Evolutionary conservation across 2,329 filamentous ascomycete species (phyloP).

Genomic region (Ophiobolus disseminans): DNA sequence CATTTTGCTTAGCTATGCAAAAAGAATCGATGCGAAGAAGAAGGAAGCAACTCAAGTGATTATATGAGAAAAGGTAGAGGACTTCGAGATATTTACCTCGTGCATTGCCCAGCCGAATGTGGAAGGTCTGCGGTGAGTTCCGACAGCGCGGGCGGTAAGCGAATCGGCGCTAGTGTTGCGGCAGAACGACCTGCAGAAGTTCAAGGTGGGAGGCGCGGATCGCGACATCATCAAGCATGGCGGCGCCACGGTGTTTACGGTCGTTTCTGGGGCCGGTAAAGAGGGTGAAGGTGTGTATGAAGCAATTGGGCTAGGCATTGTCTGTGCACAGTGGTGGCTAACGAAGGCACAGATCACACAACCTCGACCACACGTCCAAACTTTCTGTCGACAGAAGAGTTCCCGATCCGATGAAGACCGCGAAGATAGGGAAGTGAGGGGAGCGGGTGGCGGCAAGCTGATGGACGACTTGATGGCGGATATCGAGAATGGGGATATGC

Average conservation of each 20-base stretch:
- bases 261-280: slow-evolving; percentile 53
- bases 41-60: too few relatives aligned
- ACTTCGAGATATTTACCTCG: too few relatives aligned
- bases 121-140: slow-evolving; percentile 31
- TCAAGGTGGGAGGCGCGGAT: slow-evolving; percentile 15
- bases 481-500: slow-evolving; percentile 30
- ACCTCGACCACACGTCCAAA: slow-evolving; percentile 31
- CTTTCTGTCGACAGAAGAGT: slow-evolving; percentile 32
- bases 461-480: slow-evolving; percentile 23
- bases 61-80: neutral
- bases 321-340: slow-evolving; percentile 2
- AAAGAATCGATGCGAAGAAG: neutral
- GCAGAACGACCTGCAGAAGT: slow-evolving; percentile 26
- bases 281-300: slow-evolving; percentile 48
- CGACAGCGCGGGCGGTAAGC: slow-evolving; percentile 30
- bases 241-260: slow-evolving; percentile 53
- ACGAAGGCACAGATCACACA: slow-evolving; percentile 33
- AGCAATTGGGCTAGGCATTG: neutral
- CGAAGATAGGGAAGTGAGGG: slow-evolving; percentile 18
- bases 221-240: slow-evolving; percentile 48
- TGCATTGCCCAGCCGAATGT: neutral
- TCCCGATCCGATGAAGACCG: slow-evolving; percentile 22
- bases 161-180: slow-evolving; percentile 28
- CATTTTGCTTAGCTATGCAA: slow-evolving; percentile 13
- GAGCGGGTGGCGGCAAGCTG: slow-evolving; percentile 11